Evolutionary conservation across 139 green algal genomes (phyloP).

Genomic region (Dunaliella primolecta): DNA sequence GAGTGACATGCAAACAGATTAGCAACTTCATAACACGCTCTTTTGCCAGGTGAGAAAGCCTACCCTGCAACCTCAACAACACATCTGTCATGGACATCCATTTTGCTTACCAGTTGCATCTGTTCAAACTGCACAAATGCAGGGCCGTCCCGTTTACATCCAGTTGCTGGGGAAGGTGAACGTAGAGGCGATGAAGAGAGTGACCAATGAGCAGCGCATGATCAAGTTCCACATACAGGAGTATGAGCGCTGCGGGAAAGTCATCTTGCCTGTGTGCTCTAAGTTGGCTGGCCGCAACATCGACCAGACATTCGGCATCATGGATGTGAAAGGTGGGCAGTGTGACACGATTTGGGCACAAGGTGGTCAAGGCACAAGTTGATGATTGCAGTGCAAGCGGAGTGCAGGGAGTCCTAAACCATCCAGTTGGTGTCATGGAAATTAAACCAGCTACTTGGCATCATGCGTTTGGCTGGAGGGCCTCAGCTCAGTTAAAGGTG

Average conservation of each 20-base stretch:
- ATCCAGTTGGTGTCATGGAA: not conserved
- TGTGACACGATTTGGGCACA: slow-evolving; percentile 62
- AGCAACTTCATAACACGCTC: too few species aligned
- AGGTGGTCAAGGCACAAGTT: slow-evolving; percentile 38
- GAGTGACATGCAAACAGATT: too few species aligned
- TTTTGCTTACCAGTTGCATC: too few species aligned
- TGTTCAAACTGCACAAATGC: too few species aligned
- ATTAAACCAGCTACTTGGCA: not conserved
- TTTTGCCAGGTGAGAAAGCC: too few species aligned
- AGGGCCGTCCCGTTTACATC: slow-evolving; percentile 85
- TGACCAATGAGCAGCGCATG: slow-evolving; percentile 85
- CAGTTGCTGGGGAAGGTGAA: slow-evolving; percentile 84
- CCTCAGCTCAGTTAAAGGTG: too few species aligned
- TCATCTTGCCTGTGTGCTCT: slow-evolving; percentile 83
- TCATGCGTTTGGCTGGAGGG: too few species aligned
- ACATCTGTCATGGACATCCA: too few species aligned
- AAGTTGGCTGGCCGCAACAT: slow-evolving; percentile 59
- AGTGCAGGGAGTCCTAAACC: not conserved
- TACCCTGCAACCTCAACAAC: too few species aligned
- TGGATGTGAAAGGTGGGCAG: slow-evolving; percentile 83
- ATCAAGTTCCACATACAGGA: slow-evolving; percentile 79
- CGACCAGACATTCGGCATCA: slow-evolving; percentile 84
- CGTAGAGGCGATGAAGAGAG: slow-evolving; percentile 61
- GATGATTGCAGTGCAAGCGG: not conserved
- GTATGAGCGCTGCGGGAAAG: slow-evolving; percentile 73